phyloP scores from a whole-genome alignment of 2,329 filamentous ascomycete species.

The Monilinia polystroma region DNA sequence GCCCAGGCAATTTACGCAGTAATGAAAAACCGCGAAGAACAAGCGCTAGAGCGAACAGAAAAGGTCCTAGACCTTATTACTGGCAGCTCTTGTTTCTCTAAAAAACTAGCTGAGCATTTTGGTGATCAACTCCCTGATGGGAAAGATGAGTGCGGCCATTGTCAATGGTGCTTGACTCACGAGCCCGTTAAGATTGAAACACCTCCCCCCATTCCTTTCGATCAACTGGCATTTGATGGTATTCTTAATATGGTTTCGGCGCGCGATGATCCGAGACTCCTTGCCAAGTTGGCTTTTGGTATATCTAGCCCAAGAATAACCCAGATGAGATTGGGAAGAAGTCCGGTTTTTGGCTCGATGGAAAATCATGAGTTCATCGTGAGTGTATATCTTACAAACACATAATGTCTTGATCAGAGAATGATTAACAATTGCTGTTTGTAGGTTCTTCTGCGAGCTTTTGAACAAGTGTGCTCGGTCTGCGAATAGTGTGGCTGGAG shows the following conservation, averaged over 20 bases:
- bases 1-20: slow-evolving; percentile 50
- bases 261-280: slow-evolving; percentile 57
- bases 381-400: slow-evolving; percentile 24
- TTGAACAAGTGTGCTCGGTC: slow-evolving; percentile 14
- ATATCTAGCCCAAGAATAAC: slow-evolving; percentile 57
- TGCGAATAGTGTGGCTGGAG: neutral
- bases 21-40: slow-evolving; percentile 53
- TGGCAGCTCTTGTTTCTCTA: slow-evolving; percentile 51
- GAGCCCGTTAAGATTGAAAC: slow-evolving; percentile 43
- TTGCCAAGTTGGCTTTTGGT: slow-evolving; percentile 61
- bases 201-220: slow-evolving; percentile 43
- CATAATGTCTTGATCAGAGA: neutral
- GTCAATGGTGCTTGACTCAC: slow-evolving; percentile 50
- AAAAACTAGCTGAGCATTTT: slow-evolving; percentile 55
- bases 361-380: slow-evolving; percentile 55
- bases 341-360: slow-evolving; percentile 52
- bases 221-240: slow-evolving; percentile 44
- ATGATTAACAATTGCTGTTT: neutral
- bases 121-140: slow-evolving; percentile 51
- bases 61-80: slow-evolving; percentile 56
- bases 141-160: slow-evolving; percentile 53
- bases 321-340: slow-evolving; percentile 48
- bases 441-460: slow-evolving; percentile 21
- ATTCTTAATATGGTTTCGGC: slow-evolving; percentile 48
- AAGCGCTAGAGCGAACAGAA: slow-evolving; percentile 52